These are phyloP conservation scores for Lignosus rhinocerotis DNA, from an alignment of 1,284 basidiomycete genomes.

Conservation along the genomic window DNA sequence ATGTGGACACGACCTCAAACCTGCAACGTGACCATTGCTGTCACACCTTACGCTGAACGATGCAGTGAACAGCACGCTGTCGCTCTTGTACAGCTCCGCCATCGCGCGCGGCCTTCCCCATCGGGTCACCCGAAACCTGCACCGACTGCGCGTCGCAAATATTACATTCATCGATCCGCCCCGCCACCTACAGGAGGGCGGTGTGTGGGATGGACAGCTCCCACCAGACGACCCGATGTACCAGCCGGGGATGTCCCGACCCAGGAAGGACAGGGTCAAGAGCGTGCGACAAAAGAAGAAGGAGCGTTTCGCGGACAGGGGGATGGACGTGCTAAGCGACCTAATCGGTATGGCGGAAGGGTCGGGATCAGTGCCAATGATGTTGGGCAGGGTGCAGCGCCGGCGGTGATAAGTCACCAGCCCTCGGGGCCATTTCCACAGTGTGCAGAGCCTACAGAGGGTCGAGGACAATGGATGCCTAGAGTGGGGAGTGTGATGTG, in stretches of 20 bases:
- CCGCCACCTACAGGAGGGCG: neutral
- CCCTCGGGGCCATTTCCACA: too few relatives aligned
- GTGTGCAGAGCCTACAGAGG: too few relatives aligned
- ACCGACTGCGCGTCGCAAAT: constrained; percentile 27
- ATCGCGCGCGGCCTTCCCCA: constrained; percentile 63
- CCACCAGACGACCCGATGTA: constrained; percentile 17
- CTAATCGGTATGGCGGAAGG: constrained; percentile 54
- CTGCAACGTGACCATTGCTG: neutral
- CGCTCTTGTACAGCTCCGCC: constrained; percentile 54
- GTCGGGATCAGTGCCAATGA: constrained; percentile 37
- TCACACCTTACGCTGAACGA: neutral
- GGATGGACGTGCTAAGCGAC: constrained; percentile 44
- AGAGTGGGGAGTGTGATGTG: neutral
- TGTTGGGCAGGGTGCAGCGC: constrained; percentile 35
- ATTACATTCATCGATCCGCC: constrained; percentile 18
- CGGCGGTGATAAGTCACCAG: constrained; percentile 2
- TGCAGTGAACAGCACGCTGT: constrained; percentile 59
- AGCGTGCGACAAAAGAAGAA: neutral
- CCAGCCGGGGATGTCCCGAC: neutral
- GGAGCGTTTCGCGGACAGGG: constrained; percentile 23
- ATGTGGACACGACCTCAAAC: neutral
- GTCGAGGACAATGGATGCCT: too few relatives aligned
- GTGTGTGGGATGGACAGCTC: constrained; percentile 48
- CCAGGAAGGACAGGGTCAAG: neutral
- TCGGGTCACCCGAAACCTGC: constrained; percentile 51